A percentile compares a stretch with the other conserved stretches of the same genome.
Evolutionary conservation across 1,139 yeast species (phyloP).

Genomic region (Pichia sp.): DNA sequence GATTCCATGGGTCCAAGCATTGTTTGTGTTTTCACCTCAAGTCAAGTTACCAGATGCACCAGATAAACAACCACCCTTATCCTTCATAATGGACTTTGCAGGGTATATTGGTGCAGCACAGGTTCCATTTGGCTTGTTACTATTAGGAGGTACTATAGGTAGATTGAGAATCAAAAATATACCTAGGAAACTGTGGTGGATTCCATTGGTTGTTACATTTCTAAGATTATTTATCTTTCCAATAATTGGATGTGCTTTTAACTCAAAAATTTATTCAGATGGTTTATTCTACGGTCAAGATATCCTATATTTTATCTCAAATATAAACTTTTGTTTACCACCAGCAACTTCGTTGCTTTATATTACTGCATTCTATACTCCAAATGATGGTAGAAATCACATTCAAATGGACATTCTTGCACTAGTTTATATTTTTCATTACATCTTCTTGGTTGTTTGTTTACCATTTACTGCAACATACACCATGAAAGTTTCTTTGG

Average conservation of each 20-base stretch:
- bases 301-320: constrained; percentile 60
- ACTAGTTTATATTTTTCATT: constrained; percentile 62
- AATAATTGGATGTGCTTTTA: constrained; percentile 55
- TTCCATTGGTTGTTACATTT: constrained; percentile 39
- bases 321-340: constrained; percentile 73
- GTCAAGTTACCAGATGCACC: constrained; percentile 59
- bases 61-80: constrained; percentile 73
- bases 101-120: constrained; percentile 78
- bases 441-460: constrained; percentile 51
- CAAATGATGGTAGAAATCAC: constrained; percentile 52
- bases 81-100: constrained; percentile 75
- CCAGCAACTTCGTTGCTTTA: constrained; percentile 81
- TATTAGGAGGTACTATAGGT: constrained; percentile 83
- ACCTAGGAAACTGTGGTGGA: constrained; percentile 68
- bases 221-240: constrained; percentile 51
- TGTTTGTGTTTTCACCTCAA: constrained; percentile 50
- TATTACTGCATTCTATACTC: constrained; percentile 77
- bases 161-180: constrained; percentile 54
- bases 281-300: constrained; percentile 54
- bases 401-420: constrained; percentile 83
- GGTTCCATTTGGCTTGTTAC: constrained; percentile 76
- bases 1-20: constrained; percentile 81
- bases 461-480: constrained; percentile 65
- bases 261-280: constrained; percentile 38
- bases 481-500: constrained; percentile 38